These are phyloP conservation scores for Plasmodium reichenowi DNA, from an alignment of 169 alveolate genomes.

Conservation along the genomic window DNA sequence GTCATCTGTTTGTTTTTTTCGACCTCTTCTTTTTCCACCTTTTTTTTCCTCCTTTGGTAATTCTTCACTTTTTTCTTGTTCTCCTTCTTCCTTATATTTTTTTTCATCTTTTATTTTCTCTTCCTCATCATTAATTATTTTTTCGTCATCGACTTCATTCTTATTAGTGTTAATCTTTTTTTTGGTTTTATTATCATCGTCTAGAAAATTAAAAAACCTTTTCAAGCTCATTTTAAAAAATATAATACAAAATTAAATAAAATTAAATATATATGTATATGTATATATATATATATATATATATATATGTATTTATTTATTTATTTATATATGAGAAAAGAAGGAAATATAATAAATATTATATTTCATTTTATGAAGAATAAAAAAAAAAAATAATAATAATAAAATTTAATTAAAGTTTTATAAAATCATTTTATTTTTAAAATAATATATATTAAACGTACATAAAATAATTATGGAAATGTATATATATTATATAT, in stretches of 20 bases:
- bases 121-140: not conserved
- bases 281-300: not conserved
- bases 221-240: constrained; percentile 38
- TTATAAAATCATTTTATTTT: too few relatives aligned
- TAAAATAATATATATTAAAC: too few relatives aligned
- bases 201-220: constrained; percentile 31
- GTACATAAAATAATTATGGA: too few relatives aligned
- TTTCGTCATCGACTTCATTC: not conserved
- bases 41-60: not conserved
- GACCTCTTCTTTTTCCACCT: not conserved
- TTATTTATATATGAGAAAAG: not conserved
- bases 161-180: constrained; percentile 14
- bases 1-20: not conserved
- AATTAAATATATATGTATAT: not conserved
- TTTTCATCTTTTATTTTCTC: not conserved
- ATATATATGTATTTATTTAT: not conserved
- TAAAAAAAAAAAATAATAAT: too few relatives aligned
- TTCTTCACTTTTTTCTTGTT: not conserved
- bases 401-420: too few relatives aligned
- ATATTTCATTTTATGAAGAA: too few relatives aligned
- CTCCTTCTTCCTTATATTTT: not conserved
- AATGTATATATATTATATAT: too few relatives aligned
- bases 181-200: constrained; percentile 7
- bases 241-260: not conserved
- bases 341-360: not conserved